phyloP scores from a whole-genome alignment of 1,284 basidiomycete genomes.

The Malassezia sp. region DNA sequence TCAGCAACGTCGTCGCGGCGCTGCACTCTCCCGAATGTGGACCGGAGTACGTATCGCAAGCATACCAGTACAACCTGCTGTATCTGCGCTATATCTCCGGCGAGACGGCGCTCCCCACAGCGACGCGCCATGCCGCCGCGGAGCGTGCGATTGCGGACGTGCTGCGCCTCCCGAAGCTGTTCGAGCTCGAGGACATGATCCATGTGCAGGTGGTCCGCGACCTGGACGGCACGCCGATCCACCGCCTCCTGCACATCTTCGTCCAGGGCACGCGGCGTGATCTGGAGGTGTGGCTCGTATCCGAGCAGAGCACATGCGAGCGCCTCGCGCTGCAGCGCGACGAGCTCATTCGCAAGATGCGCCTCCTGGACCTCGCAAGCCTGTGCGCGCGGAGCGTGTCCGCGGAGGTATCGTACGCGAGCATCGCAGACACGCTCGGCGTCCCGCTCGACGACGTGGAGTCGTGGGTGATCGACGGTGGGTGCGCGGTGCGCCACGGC shows the following conservation, averaged over 20 bases:
- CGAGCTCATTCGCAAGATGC: conserved; percentile 34
- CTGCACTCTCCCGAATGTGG: conserved; percentile 30
- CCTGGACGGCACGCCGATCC: conserved; percentile 24
- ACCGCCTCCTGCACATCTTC: conserved; percentile 37
- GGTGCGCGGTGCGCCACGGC: too few relatives aligned
- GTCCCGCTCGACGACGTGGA: conserved; percentile 35
- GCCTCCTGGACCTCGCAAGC: conserved; percentile 38
- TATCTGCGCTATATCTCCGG: conserved; percentile 38
- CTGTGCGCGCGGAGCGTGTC: conserved; percentile 36
- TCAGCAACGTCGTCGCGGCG: conserved; percentile 27
- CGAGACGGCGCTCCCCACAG: conserved; percentile 15
- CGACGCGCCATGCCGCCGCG: conserved; percentile 17
- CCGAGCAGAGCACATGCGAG: conserved; percentile 6
- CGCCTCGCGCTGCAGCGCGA: conserved; percentile 20
- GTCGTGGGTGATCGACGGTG: conserved; percentile 45
- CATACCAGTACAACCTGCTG: conserved; percentile 34
- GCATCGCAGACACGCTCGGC: conserved; percentile 27
- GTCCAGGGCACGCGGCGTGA: conserved; percentile 28
- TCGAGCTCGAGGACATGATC: conserved; percentile 38
- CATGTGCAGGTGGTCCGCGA: conserved; percentile 26
- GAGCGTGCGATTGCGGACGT: conserved; percentile 34
- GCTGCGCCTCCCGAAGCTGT: conserved; percentile 34
- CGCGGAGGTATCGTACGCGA: conserved; percentile 32
- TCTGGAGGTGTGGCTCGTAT: conserved; percentile 20
- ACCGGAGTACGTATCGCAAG: conserved; percentile 23